These are phyloP conservation scores for Phoenix roebelenii DNA, from an alignment of 176 grass and related monocot genomes.

Conservation along the genomic window DNA sequence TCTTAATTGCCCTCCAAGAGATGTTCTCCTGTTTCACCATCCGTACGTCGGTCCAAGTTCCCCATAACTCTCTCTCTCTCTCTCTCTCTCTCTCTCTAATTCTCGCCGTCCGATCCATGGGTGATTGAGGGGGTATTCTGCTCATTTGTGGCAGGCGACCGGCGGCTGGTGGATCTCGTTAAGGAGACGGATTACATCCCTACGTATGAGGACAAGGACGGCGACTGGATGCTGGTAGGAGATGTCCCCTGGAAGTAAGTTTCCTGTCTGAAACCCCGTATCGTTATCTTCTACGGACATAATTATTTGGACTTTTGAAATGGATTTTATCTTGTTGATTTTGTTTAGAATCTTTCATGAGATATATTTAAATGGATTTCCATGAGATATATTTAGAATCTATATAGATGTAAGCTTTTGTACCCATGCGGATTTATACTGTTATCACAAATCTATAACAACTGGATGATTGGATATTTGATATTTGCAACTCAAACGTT, in stretches of 20 bases:
- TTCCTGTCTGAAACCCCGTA: not conserved
- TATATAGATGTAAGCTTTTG: too few relatives aligned
- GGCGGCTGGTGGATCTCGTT: conserved; percentile 53
- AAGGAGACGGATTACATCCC: conserved; percentile 70
- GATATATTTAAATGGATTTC: too few relatives aligned
- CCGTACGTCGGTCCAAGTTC: conserved; percentile 25
- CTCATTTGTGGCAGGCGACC: conserved; percentile 29
- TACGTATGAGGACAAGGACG: conserved; percentile 92
- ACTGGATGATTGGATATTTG: too few relatives aligned
- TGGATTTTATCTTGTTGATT: too few relatives aligned
- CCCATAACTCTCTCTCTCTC: not conserved
- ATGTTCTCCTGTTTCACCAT: conserved; percentile 99
- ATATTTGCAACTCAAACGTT: too few relatives aligned
- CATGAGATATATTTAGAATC: too few relatives aligned
- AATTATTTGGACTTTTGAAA: too few relatives aligned
- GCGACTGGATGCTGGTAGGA: conserved; percentile 96
- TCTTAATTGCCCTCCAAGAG: conserved; percentile 70
- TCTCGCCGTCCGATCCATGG: too few relatives aligned
- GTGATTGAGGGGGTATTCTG: not conserved
- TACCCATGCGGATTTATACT: too few relatives aligned
- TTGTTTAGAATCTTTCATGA: too few relatives aligned
- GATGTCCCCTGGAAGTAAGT: conserved; percentile 95
- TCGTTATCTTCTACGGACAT: too few relatives aligned
- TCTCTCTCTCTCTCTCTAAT: not conserved
- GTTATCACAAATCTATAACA: too few relatives aligned